phyloP scores from a whole-genome alignment of 2,329 filamentous ascomycete species.

The Trichoderma asperellum region DNA sequence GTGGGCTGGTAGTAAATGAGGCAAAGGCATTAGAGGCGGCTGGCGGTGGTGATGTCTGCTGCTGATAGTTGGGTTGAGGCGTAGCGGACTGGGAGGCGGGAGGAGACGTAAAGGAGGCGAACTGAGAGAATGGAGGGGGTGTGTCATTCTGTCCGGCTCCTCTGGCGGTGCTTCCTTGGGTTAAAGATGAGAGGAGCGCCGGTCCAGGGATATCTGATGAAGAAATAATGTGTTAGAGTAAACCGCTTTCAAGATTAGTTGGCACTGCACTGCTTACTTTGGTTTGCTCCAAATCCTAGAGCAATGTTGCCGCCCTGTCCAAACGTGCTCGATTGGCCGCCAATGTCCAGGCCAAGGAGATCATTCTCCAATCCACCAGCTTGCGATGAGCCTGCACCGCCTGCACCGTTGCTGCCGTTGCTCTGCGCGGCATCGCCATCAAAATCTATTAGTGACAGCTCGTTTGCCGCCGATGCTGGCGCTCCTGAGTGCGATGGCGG shows the following conservation, averaged over 20 bases:
- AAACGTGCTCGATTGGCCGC: slow-evolving; percentile 62
- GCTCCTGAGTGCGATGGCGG: slow-evolving; percentile 58
- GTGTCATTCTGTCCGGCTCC: slow-evolving; percentile 47
- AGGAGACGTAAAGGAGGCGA: slow-evolving; percentile 59
- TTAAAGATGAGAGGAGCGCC: slow-evolving; percentile 66
- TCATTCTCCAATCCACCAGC: slow-evolving; percentile 82
- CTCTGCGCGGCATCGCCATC: slow-evolving; percentile 65
- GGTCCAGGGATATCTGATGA: slow-evolving; percentile 64
- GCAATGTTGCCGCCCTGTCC: slow-evolving; percentile 81
- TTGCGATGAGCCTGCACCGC: slow-evolving; percentile 49
- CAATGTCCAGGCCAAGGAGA: slow-evolving; percentile 83
- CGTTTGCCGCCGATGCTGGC: slow-evolving; percentile 59
- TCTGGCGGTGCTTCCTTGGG: slow-evolving; percentile 62
- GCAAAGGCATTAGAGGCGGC: slow-evolving; percentile 57
- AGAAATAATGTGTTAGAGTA: background rate
- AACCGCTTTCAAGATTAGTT: background rate
- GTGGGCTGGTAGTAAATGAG: slow-evolving; percentile 45
- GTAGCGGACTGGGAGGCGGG: slow-evolving; percentile 57
- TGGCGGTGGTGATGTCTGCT: slow-evolving; percentile 53
- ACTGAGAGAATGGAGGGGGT: slow-evolving; percentile 54
- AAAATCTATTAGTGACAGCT: slow-evolving; percentile 93
- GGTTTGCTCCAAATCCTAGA: slow-evolving; percentile 74
- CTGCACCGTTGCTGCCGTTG: slow-evolving; percentile 49
- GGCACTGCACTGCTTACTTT: slow-evolving; percentile 52
- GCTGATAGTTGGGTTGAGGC: slow-evolving; percentile 54